Evolutionary conservation across 2,329 filamentous ascomycete species (phyloP).

Genomic region (Calycina herbarum): DNA sequence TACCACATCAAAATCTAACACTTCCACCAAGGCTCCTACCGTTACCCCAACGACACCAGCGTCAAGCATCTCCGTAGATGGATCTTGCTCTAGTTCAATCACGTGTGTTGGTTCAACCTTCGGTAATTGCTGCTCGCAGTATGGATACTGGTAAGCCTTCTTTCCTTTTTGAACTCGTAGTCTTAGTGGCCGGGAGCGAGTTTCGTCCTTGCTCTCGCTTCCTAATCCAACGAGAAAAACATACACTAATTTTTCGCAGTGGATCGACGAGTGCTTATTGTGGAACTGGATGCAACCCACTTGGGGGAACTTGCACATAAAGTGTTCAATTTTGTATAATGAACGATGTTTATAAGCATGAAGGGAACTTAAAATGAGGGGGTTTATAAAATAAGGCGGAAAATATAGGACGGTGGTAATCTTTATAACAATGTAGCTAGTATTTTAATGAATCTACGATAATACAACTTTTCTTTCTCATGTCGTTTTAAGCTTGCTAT

Average conservation of each 20-base stretch:
- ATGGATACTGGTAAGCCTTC: constrained; percentile 22
- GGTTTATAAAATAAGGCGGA: neutral
- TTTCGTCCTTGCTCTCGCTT: too few relatives aligned
- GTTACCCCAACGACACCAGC: neutral
- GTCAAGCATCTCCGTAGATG: constrained; percentile 16
- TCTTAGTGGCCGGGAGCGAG: too few relatives aligned
- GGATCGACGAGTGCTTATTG: constrained; percentile 34
- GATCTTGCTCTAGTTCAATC: constrained; percentile 22
- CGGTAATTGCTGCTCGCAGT: constrained; percentile 34
- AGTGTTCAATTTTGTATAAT: neutral
- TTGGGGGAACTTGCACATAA: constrained; percentile 3
- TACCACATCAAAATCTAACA: neutral
- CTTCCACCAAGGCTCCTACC: neutral
- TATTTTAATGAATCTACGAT: constrained; percentile 1
- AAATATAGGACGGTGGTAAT: neutral
- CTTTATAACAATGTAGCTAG: neutral
- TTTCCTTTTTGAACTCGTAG: neutral
- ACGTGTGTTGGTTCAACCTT: constrained; percentile 28
- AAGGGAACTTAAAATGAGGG: neutral
- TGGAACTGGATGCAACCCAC: constrained; percentile 30
- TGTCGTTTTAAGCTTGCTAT: too few relatives aligned
- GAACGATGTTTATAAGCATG: neutral
- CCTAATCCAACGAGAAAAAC: neutral
- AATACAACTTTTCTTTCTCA: constrained; percentile 3
- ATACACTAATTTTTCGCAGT: neutral